phyloP scores from a whole-genome alignment of 768 basidiomycete genomes.

The Kwoniella europaea region DNA sequence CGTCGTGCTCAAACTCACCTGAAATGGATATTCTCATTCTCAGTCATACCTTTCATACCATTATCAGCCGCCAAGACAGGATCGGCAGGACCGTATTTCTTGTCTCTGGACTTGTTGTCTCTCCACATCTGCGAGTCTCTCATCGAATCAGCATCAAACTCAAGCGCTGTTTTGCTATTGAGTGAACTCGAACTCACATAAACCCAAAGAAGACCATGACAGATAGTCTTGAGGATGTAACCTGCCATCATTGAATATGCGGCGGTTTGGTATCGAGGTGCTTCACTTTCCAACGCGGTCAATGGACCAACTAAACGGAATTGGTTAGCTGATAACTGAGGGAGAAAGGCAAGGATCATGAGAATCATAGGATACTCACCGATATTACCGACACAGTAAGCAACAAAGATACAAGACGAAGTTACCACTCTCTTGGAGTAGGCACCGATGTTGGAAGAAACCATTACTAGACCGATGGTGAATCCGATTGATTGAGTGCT shows the following conservation, averaged over 20 bases:
- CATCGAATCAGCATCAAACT: background rate
- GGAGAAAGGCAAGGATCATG: background rate
- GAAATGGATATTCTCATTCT: constrained; percentile 53
- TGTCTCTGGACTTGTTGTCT: constrained; percentile 53
- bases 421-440: constrained; percentile 54
- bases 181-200: constrained; percentile 30
- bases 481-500: constrained; percentile 55
- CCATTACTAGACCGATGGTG: constrained; percentile 59
- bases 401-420: constrained; percentile 53
- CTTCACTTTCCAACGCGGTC: constrained; percentile 45
- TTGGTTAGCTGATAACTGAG: too few relatives aligned
- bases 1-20: constrained; percentile 23
- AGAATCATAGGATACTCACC: constrained; percentile 5
- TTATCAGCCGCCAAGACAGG: constrained; percentile 50
- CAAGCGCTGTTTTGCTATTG: background rate
- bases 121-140: constrained; percentile 42
- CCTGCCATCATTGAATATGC: constrained; percentile 53
- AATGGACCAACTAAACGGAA: constrained; percentile 35
- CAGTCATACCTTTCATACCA: constrained; percentile 57
- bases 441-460: constrained; percentile 54
- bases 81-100: constrained; percentile 51
- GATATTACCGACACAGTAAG: constrained; percentile 55
- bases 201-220: constrained; percentile 40
- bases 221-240: constrained; percentile 50
- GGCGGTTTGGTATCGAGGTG: constrained; percentile 53